Percentiles rank a stretch among this genome's conserved stretches.
Evolutionary conservation across 768 basidiomycete species (phyloP).

Genomic region (Naganishia randhawae): DNA sequence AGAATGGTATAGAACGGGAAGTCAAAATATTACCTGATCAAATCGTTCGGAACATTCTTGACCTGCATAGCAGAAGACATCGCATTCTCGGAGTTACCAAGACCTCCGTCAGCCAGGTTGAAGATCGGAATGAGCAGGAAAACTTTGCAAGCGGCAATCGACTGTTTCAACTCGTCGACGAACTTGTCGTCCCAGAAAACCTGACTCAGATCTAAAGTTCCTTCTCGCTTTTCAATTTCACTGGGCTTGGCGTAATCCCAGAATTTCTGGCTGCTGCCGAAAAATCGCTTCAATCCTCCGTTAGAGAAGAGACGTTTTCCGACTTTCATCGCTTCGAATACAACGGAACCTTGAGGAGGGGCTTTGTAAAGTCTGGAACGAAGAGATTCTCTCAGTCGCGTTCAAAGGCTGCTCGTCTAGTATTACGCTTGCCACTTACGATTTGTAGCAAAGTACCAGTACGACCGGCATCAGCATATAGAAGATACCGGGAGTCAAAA

Average conservation of each 20-base stretch:
- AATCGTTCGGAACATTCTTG: constrained; percentile 46
- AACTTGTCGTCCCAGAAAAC: constrained; percentile 50
- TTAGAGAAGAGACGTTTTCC: constrained; percentile 35
- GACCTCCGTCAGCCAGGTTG: constrained; percentile 45
- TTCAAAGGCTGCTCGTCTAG: background rate
- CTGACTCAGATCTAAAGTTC: constrained; percentile 32
- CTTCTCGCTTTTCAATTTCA: constrained; percentile 34
- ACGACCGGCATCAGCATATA: constrained; percentile 49
- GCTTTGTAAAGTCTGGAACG: constrained; percentile 37
- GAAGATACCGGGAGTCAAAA: constrained; percentile 42
- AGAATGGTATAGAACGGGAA: background rate
- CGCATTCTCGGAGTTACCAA: constrained; percentile 42
- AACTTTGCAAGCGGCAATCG: constrained; percentile 45
- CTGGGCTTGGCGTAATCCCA: constrained; percentile 48
- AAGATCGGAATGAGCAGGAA: constrained; percentile 45
- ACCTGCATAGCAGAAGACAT: constrained; percentile 45
- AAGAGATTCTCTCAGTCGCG: background rate
- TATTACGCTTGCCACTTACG: background rate
- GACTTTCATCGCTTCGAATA: constrained; percentile 41
- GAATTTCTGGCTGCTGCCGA: constrained; percentile 40
- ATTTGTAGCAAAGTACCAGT: constrained; percentile 36
- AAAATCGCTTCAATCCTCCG: constrained; percentile 34
- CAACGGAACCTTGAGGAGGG: constrained; percentile 49
- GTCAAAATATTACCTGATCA: background rate
- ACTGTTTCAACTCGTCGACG: constrained; percentile 45